Conservation (phyloP, 495 filamentous ascomycete species). For the Hyaloscypha variabilis region DNA sequence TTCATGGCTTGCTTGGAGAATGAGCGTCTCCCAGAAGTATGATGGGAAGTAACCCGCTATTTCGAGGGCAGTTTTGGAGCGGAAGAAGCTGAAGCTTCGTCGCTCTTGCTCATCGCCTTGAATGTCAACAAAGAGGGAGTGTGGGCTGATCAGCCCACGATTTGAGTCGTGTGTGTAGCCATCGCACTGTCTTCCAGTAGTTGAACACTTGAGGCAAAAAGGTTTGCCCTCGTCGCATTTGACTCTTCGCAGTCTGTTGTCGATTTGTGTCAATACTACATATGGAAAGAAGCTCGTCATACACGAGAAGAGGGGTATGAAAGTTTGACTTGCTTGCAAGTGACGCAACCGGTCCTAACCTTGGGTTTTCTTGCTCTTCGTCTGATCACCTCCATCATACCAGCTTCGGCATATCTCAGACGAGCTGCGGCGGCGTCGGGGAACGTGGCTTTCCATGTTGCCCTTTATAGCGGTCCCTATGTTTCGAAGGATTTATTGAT, state of each 20-base stretch:
- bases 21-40: slow-evolving; percentile 48
- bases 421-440: too few species aligned
- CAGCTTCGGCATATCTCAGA: too few species aligned
- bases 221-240: slow-evolving; percentile 31
- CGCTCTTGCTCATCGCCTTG: slow-evolving; percentile 11
- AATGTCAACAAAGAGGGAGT: slow-evolving; percentile 12
- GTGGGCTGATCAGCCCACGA: background rate
- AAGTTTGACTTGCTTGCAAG: slow-evolving; percentile 12
- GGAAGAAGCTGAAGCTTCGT: slow-evolving; percentile 42
- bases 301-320: background rate
- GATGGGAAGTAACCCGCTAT: slow-evolving; percentile 48
- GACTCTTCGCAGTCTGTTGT: slow-evolving; percentile 25
- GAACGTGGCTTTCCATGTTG: too few species aligned
- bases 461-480: too few species aligned
- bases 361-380: slow-evolving; percentile 9
- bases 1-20: slow-evolving; percentile 32
- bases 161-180: slow-evolving; percentile 17
- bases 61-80: slow-evolving; percentile 40
- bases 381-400: background rate
- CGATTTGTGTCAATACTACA: slow-evolving; percentile 19
- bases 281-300: too few species aligned
- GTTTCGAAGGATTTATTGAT: too few species aligned
- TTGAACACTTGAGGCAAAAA: slow-evolving; percentile 15
- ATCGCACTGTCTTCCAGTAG: slow-evolving; percentile 26
- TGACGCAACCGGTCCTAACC: slow-evolving; percentile 14